Conservation (phyloP, 2,329 filamentous ascomycete species). For the Ophiocordyceps camponoti-saundersi region DNA sequence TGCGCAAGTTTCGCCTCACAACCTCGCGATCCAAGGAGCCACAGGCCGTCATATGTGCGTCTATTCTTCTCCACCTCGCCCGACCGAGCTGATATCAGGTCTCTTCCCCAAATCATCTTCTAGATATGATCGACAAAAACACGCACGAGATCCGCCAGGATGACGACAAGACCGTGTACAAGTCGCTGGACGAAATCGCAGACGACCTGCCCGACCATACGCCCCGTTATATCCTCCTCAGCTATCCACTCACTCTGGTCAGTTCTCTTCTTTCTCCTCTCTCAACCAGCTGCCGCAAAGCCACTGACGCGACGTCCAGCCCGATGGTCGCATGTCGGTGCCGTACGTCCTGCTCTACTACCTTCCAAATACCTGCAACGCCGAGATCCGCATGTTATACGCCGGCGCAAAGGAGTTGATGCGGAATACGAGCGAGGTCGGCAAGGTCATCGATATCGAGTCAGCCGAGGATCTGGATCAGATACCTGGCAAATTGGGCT, state of each 20-base stretch:
- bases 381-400: conserved; percentile 79
- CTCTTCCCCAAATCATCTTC: neutral
- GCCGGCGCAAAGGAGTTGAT: conserved; percentile 92
- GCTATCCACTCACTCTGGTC: conserved; percentile 79
- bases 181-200: conserved; percentile 58
- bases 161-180: conserved; percentile 62
- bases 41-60: conserved; percentile 80
- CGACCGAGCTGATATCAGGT: neutral
- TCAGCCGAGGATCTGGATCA: conserved; percentile 65
- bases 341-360: conserved; percentile 95
- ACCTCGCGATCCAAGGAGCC: conserved; percentile 76
- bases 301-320: conserved; percentile 24
- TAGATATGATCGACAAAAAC: conserved; percentile 80
- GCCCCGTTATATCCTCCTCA: conserved; percentile 76
- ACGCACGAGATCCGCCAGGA: conserved; percentile 79
- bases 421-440: conserved; percentile 84
- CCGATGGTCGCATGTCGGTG: conserved; percentile 68
- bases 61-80: conserved; percentile 4
- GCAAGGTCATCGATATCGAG: conserved; percentile 70
- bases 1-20: conserved; percentile 85
- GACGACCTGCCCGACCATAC: conserved; percentile 89
- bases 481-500: conserved; percentile 49
- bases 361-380: conserved; percentile 80
- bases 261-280: conserved; percentile 7
- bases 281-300: neutral